Conservation (phyloP, 1,139 yeast species). For the Yamadazyma songkhlaensis region DNA sequence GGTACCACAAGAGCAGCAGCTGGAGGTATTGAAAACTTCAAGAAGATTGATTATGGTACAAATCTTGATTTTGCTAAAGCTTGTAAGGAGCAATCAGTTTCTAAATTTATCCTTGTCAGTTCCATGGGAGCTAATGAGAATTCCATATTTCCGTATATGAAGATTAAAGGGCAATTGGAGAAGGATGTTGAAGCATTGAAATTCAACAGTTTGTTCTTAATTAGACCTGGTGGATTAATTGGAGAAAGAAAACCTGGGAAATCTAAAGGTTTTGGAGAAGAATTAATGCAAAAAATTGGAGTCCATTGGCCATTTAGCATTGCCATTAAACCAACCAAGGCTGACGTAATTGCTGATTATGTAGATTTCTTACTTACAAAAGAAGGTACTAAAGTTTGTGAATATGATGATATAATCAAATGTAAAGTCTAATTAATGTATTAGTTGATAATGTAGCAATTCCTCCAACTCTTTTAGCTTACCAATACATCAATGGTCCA, state of each 20-base stretch:
- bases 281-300: conserved; percentile 24
- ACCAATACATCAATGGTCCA: no score
- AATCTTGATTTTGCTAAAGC: conserved; percentile 64
- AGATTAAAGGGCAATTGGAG: conserved; percentile 65
- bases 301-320: conserved; percentile 5
- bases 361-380: conserved; percentile 2
- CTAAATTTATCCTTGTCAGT: conserved; percentile 63
- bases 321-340: conserved; percentile 11
- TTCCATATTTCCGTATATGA: conserved; percentile 56
- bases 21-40: conserved; percentile 54
- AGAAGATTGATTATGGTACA: conserved; percentile 66
- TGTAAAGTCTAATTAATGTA: background rate
- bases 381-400: conserved; percentile 3
- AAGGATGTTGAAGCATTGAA: conserved; percentile 52
- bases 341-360: conserved; percentile 25
- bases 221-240: conserved; percentile 67
- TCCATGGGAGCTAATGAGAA: conserved; percentile 53
- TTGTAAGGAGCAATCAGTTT: conserved; percentile 64
- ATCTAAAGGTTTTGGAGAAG: conserved; percentile 18
- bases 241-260: conserved; percentile 54
- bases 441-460: no score
- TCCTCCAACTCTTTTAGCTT: no score
- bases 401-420: background rate
- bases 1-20: conserved; percentile 77
- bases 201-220: conserved; percentile 64